Percentiles rank a stretch among this genome's conserved stretches.
These are phyloP conservation scores for Halophytophthora polymorphica DNA, from an alignment of 352 stramenopile species.

Conservation along the genomic window DNA sequence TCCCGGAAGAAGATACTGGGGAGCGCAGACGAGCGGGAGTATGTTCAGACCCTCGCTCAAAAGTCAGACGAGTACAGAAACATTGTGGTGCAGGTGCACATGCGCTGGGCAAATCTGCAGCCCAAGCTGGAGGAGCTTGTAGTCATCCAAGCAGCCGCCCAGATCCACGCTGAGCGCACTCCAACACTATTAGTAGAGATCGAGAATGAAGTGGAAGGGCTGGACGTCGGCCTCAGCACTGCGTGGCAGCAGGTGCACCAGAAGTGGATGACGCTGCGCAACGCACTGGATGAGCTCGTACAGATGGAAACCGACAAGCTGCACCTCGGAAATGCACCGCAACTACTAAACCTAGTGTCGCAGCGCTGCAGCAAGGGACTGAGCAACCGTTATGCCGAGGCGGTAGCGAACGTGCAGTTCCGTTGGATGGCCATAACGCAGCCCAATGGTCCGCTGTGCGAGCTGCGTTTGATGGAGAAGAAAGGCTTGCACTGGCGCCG, in stretches of 20 bases:
- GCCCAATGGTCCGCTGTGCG: conserved; percentile 49
- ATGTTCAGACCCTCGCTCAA: conserved; percentile 31
- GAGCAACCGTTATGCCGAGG: conserved; percentile 47
- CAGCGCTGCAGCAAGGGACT: conserved; percentile 57
- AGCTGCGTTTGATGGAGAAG: conserved; percentile 64
- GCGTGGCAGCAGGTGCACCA: conserved; percentile 57
- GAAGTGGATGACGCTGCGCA: conserved; percentile 51
- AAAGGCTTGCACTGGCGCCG: conserved; percentile 69
- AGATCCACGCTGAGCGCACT: conserved; percentile 59
- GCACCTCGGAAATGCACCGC: conserved; percentile 49
- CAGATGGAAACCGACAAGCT: conserved; percentile 61
- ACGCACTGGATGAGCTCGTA: conserved; percentile 51
- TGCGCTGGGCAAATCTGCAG: conserved; percentile 67
- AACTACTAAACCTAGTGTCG: conserved; percentile 47
- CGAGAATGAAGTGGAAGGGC: conserved; percentile 45
- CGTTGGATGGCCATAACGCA: conserved; percentile 74
- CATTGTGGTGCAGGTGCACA: conserved; percentile 53
- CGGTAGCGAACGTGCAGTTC: conserved; percentile 64
- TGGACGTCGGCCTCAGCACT: conserved; percentile 59
- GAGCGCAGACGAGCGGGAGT: conserved; percentile 24
- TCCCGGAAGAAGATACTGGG: conserved; percentile 6
- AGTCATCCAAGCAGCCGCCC: conserved; percentile 37
- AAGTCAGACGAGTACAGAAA: conserved; percentile 44
- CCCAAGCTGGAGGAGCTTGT: conserved; percentile 61
- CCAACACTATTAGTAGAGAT: conserved; percentile 43